phyloP scores from a whole-genome alignment of 352 stramenopile species.

The Thraustochytrium striatum region DNA sequence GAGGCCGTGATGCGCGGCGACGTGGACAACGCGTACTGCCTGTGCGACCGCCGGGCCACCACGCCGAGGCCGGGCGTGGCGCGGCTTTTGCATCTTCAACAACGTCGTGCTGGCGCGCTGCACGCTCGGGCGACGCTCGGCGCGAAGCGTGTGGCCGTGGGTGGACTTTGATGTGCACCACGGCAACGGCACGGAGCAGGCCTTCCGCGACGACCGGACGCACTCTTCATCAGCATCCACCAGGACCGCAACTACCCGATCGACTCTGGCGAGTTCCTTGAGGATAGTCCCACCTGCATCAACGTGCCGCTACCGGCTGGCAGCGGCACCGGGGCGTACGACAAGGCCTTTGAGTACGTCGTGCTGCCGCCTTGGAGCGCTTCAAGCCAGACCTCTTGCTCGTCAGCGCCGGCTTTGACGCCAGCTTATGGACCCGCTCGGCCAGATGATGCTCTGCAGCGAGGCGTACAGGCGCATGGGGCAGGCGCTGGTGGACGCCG shows the following conservation, averaged over 20 bases:
- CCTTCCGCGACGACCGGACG: constrained; percentile 83
- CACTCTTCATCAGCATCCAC: constrained; percentile 84
- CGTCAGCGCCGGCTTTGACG: constrained; percentile 58
- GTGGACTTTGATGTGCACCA: constrained; percentile 82
- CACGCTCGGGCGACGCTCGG: constrained; percentile 57
- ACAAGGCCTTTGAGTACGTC: constrained; percentile 23
- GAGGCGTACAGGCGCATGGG: constrained; percentile 78
- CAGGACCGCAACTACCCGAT: constrained; percentile 45
- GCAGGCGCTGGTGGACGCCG: constrained; percentile 74
- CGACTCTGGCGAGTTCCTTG: neutral
- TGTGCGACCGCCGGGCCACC: constrained; percentile 87
- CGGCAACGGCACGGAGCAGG: constrained; percentile 89
- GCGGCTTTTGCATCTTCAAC: constrained; percentile 92
- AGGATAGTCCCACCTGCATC: constrained; percentile 59
- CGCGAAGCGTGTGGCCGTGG: no score
- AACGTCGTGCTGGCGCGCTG: constrained; percentile 84
- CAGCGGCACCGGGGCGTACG: constrained; percentile 30
- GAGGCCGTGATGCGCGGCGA: constrained; percentile 60
- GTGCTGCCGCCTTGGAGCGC: constrained; percentile 51
- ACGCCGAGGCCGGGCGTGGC: constrained; percentile 62
- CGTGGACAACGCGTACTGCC: constrained; percentile 87
- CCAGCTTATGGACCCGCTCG: constrained; percentile 56
- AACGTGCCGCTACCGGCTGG: constrained; percentile 5
- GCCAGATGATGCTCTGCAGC: constrained; percentile 63
- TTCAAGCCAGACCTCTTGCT: constrained; percentile 57